Percentiles rank a stretch among this genome's conserved stretches.
phyloP scores from a whole-genome alignment of 2,329 filamentous ascomycete genomes.

The Ilyonectria sp. region DNA sequence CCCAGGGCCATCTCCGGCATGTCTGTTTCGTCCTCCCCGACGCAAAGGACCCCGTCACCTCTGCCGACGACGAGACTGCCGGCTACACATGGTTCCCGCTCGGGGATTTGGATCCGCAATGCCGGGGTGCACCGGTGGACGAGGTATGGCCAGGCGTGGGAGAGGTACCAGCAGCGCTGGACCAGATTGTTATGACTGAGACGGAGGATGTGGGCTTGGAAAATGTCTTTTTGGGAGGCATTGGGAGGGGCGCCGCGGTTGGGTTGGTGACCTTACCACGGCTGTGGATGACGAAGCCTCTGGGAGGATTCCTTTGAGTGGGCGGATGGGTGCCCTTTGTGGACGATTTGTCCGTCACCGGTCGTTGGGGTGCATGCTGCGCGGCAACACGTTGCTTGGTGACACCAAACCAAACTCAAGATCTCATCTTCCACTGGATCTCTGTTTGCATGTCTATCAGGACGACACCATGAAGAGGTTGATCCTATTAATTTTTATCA shows the following conservation, averaged over 20 bases:
- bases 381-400: too few species aligned
- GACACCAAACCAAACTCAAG: too few species aligned
- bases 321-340: slow-evolving; percentile 23
- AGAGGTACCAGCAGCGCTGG: background rate
- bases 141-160: slow-evolving; percentile 5
- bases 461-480: too few species aligned
- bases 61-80: background rate
- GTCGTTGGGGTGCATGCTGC: background rate
- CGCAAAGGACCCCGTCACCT: background rate
- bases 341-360: slow-evolving; percentile 9
- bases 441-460: too few species aligned
- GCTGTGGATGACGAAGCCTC: background rate
- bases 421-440: too few species aligned
- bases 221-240: slow-evolving; percentile 26
- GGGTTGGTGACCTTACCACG: slow-evolving; percentile 16
- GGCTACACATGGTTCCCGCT: slow-evolving; percentile 16
- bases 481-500: too few species aligned
- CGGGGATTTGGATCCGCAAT: background rate
- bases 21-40: slow-evolving; percentile 23
- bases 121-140: background rate
- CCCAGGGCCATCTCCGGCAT: slow-evolving; percentile 1
- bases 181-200: slow-evolving; percentile 16
- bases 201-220: background rate
- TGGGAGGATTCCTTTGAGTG: slow-evolving; percentile 29
- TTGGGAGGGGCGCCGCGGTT: slow-evolving; percentile 23